Evolutionary conservation across 305 asterid species (phyloP), one percentile per base, ranked within the genome.

Genomic region (Solanum aculeatissimum): DNA sequence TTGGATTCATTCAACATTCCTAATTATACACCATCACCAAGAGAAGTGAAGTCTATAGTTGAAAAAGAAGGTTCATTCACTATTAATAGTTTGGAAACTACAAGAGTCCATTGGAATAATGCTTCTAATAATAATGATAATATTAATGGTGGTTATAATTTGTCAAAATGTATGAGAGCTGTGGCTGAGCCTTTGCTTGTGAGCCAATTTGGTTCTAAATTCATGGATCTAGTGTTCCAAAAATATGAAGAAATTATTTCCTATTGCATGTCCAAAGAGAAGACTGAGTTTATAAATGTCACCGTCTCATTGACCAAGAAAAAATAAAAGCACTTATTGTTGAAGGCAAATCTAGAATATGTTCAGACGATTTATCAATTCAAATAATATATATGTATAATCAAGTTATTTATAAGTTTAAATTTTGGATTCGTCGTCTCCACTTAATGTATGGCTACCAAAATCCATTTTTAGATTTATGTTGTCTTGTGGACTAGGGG

Each of bases 161-260:
- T 92, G 11, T 87, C 95, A 1, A 87, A 79, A 38, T 90, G 94
- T 86, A 87, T 92, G 89, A 91, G 98, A 78, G 90, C 97, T 1
- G 95, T 92, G 78, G 92, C 91, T 1, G 97, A 95, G 65, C 92
- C 98, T 8, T 54, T 95, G 86, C 58, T 93, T 66, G 74, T 88
- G n/a, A 81, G 84, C 29, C 98, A 95, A 80, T 93, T 95, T 49
- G 93, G 93, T 6, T 87, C 85, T 27, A 65, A 62, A 1, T 65
- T 89, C 11, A 88, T 95, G 1, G 97, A 93, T 10, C 75, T 53
- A 18, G 21, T 92, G n/a, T 92, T 93, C 57, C 7, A 57, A 0
- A 91, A 82, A 53, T 93, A 91, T 47, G 62, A 25, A 29, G 54
- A 81, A 9, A 89, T 89, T 11, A 29, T 93, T 0, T 32, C 80